Evolutionary conservation across 2,329 filamentous ascomycete genomes (phyloP), one percentile per base, ranked within the genome.

Genomic region (Aureobasidium melanogenum): DNA sequence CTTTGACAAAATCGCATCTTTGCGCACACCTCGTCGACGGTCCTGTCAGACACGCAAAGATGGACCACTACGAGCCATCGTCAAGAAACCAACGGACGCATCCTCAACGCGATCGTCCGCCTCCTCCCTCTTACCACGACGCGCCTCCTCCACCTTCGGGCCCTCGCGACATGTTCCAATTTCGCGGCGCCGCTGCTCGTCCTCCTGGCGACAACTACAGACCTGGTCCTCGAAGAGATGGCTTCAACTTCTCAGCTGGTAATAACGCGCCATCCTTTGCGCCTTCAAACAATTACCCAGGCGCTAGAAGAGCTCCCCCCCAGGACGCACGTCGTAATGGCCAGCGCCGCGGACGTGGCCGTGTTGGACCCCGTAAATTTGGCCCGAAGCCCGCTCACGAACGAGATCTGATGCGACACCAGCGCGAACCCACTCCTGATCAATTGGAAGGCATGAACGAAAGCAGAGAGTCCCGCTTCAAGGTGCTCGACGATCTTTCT

Each of bases 361-460:
- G 54, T 12, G 44, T 44, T 26, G 14, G 12, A 9, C 50, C 36
- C 41, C 58, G 67, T 24, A 62, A 61, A 47, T 67, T 64, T 46
- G 62, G 58, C 24, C 67, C 68, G 32, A 68, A 67, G 43, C 71
- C 74, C 34, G 73, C 78, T 3, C 73, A 79, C 56, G 72, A 75
- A 63, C 77, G 78, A 61, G 72, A 73, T 19, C 71, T 80, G 30
- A 69, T 80, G n/a, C 71, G 69, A 30, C 66, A 68, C 7, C 71
- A 69, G 47, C 72, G 76, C 50, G 73, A 73, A 24, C 70, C 71
- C 28, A 77, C 72, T 32, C 75, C 77, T 3, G 78, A 80, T 67
- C 77, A 74, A 57, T 67, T 77, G 48, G 67, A 73, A 34, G 77
- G 78, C 61, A 77, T 80, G 68, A 70, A 70, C 15, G 69, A 74